phyloP scores from a whole-genome alignment of 2,329 filamentous ascomycete species.

The Colletotrichum australisinense region DNA sequence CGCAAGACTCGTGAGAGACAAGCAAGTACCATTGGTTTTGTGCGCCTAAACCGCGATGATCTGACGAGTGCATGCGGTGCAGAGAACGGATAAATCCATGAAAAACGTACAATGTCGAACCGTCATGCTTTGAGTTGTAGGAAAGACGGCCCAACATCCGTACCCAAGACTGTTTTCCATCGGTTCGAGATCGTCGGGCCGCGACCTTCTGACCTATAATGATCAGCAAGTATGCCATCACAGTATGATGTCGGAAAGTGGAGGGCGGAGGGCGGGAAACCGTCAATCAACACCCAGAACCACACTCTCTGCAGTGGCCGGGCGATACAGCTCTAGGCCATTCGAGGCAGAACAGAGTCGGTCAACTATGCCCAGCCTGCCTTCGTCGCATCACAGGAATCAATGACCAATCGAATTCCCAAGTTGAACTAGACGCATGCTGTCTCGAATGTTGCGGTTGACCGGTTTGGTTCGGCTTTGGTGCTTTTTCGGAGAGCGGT shows the following conservation, averaged over 20 bases:
- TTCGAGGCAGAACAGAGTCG: background rate
- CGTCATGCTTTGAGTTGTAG: background rate
- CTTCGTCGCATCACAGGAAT: background rate
- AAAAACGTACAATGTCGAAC: background rate
- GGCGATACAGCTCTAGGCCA: background rate
- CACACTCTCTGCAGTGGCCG: background rate
- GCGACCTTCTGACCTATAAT: background rate
- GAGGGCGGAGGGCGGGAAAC: background rate
- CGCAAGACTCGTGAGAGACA: background rate
- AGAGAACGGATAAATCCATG: background rate
- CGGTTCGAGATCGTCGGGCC: background rate
- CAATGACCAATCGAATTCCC: constrained; percentile 16
- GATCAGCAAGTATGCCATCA: background rate
- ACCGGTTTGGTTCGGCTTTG: constrained; percentile 8
- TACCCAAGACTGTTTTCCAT: no score
- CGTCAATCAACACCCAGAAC: background rate
- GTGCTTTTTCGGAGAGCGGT: background rate
- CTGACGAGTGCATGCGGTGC: background rate
- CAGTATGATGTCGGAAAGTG: background rate
- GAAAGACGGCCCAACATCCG: background rate
- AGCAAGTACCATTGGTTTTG: background rate
- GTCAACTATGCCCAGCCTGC: background rate
- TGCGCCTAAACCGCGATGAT: background rate
- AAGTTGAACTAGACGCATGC: constrained; percentile 1
- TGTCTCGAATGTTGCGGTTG: background rate